phyloP scores from a whole-genome alignment of 1,139 yeast genomes.

The Yamadazyma atmosphaerica region DNA sequence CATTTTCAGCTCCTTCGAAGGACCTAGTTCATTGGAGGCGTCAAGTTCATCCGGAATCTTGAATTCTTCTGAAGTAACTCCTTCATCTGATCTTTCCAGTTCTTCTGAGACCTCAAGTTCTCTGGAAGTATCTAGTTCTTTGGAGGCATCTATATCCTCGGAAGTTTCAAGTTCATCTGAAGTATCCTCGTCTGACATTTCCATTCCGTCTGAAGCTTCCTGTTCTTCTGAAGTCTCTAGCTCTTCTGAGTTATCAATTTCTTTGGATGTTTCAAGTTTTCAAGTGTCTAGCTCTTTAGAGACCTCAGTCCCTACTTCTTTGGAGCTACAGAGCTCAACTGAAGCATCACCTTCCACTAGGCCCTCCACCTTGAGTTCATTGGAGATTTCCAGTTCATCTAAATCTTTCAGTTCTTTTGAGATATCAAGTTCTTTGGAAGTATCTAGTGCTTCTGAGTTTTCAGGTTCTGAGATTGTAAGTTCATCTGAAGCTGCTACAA shows the following conservation, averaged over 20 bases:
- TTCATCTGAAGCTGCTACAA: neutral
- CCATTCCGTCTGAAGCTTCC: neutral
- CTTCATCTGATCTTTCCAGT: neutral
- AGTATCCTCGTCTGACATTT: neutral
- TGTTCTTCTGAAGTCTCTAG: neutral
- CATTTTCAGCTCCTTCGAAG: neutral
- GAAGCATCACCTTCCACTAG: no score
- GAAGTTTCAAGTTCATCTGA: neutral
- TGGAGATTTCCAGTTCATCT: neutral
- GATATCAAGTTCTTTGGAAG: neutral
- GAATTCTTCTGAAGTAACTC: neutral
- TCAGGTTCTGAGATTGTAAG: neutral
- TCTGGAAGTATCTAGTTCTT: neutral
- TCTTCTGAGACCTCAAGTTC: neutral
- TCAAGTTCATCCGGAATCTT: neutral
- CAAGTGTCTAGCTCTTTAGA: neutral
- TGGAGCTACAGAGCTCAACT: neutral
- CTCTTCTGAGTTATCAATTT: neutral
- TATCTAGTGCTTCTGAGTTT: neutral
- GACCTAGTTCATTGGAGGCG: neutral
- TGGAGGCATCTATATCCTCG: neutral
- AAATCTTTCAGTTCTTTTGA: neutral
- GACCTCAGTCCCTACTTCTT: neutral
- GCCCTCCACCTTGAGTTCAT: no score
- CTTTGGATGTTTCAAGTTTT: neutral